These are phyloP conservation scores for Auriscalpium orientale DNA, from an alignment of 768 basidiomycete genomes.

Conservation along the genomic window DNA sequence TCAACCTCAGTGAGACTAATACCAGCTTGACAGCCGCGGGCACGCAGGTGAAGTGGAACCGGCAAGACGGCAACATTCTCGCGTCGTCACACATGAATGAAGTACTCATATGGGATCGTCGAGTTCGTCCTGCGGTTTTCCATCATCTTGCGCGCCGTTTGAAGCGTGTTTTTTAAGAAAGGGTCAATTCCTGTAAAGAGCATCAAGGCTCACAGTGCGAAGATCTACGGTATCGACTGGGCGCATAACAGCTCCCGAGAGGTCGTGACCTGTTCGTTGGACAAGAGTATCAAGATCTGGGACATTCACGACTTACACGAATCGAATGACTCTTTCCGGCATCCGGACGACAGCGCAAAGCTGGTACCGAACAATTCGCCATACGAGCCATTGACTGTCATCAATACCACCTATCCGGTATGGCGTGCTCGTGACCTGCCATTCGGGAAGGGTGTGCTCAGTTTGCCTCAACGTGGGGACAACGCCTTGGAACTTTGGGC, in stretches of 20 bases:
- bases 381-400: constrained; percentile 39
- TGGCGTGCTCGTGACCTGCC: constrained; percentile 92
- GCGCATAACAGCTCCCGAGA: constrained; percentile 65
- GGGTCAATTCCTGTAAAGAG: constrained; percentile 73
- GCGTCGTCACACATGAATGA: constrained; percentile 86
- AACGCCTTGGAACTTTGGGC: constrained; percentile 82
- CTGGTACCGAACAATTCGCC: constrained; percentile 7
- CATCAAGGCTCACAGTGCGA: constrained; percentile 78
- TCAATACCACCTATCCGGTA: constrained; percentile 80
- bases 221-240: constrained; percentile 99
- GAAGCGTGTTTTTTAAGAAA: constrained; percentile 44
- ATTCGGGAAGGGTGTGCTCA: constrained; percentile 84
- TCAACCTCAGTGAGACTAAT: background rate
- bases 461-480: constrained; percentile 82
- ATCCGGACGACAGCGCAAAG: constrained; percentile 3
- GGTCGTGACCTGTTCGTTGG: constrained; percentile 90
- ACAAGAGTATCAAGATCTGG: constrained; percentile 91
- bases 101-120: constrained; percentile 90
- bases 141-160: background rate
- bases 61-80: constrained; percentile 75
- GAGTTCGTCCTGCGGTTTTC: constrained; percentile 41
- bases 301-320: constrained; percentile 35
- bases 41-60: constrained; percentile 97
- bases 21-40: constrained; percentile 52
- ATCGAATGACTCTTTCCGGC: background rate